Evolutionary conservation across 345 rosid genomes (phyloP).

Genomic region (Gossypium anomalum): DNA sequence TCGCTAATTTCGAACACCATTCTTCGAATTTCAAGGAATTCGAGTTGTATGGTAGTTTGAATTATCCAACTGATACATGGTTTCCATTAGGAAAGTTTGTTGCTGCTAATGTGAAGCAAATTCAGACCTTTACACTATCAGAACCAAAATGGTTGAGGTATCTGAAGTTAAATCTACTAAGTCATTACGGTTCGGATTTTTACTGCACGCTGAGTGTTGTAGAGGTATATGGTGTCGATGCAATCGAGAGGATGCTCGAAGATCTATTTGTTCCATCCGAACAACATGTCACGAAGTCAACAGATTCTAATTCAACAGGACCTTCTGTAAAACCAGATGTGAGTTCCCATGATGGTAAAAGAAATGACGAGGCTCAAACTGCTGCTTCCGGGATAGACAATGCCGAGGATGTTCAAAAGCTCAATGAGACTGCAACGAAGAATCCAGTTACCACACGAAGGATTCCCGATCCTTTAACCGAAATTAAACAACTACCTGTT

Average conservation of each 20-base stretch:
- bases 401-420: slow-evolving; percentile 30
- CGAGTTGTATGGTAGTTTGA: slow-evolving; percentile 71
- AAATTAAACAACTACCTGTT: slow-evolving; percentile 56
- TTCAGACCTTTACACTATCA: slow-evolving; percentile 64
- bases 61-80: slow-evolving; percentile 71
- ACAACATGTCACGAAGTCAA: slow-evolving; percentile 32
- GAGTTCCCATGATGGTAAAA: slow-evolving; percentile 26
- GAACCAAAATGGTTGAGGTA: slow-evolving; percentile 95
- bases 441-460: slow-evolving; percentile 24
- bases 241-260: slow-evolving; percentile 88
- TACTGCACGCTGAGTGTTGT: slow-evolving; percentile 83
- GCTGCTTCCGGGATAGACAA: slow-evolving; percentile 23
- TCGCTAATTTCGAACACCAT: slow-evolving; percentile 78
- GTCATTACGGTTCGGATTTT: slow-evolving; percentile 92
- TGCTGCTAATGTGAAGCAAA: slow-evolving; percentile 72
- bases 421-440: slow-evolving; percentile 28
- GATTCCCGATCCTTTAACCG: slow-evolving; percentile 52
- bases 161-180: slow-evolving; percentile 58
- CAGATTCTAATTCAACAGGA: slow-evolving; percentile 30
- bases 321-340: slow-evolving; percentile 31
- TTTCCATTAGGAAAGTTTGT: slow-evolving; percentile 51
- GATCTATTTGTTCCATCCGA: slow-evolving; percentile 66
- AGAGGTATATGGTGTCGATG: slow-evolving; percentile 88
- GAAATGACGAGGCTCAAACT: slow-evolving; percentile 29
- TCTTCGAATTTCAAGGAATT: slow-evolving; percentile 44